Evolutionary conservation across 345 rosid genomes (phyloP).

Genomic region (Arabis hirsuta): DNA sequence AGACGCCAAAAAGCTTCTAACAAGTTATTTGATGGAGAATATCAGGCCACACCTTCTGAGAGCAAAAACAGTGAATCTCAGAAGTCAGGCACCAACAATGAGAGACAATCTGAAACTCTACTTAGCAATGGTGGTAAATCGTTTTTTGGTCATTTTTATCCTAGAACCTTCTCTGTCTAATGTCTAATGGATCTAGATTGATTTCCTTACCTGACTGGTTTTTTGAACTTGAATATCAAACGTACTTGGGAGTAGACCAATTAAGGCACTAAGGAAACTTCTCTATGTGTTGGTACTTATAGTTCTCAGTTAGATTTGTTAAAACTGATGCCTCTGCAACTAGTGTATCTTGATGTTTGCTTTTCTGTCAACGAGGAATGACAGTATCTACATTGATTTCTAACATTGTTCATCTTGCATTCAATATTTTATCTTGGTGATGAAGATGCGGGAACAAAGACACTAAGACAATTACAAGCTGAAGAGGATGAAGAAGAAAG

Average conservation of each 20-base stretch:
- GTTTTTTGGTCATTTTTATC: slow-evolving; percentile 28
- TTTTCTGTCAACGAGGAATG: slow-evolving; percentile 15
- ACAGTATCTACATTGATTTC: slow-evolving; percentile 15
- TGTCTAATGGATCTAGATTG: slow-evolving; percentile 14
- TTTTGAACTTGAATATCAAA: slow-evolving; percentile 23
- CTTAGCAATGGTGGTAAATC: slow-evolving; percentile 45
- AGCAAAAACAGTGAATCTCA: slow-evolving; percentile 56
- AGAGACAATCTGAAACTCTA: slow-evolving; percentile 41
- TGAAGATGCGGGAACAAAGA: slow-evolving; percentile 62
- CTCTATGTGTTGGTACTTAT: slow-evolving; percentile 4
- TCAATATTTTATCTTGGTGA: slow-evolving; percentile 40
- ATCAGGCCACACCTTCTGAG: slow-evolving; percentile 47
- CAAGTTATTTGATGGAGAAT: slow-evolving; percentile 60
- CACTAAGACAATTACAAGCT: slow-evolving; percentile 74
- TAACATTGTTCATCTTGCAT: slow-evolving; percentile 22
- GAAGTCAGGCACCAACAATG: slow-evolving; percentile 37
- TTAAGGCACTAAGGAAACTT: slow-evolving; percentile 14
- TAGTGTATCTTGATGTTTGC: slow-evolving; percentile 1
- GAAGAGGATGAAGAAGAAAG: slow-evolving; percentile 93
- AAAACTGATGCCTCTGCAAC: slow-evolving; percentile 1
- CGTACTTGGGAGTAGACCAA: not conserved
- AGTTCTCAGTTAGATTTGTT: slow-evolving; percentile 13
- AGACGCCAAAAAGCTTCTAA: slow-evolving; percentile 75
- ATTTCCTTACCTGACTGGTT: not conserved
- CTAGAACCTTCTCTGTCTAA: slow-evolving; percentile 5